phyloP scores from a whole-genome alignment of 257 asterid genomes.

The Solanum medicagineum region DNA sequence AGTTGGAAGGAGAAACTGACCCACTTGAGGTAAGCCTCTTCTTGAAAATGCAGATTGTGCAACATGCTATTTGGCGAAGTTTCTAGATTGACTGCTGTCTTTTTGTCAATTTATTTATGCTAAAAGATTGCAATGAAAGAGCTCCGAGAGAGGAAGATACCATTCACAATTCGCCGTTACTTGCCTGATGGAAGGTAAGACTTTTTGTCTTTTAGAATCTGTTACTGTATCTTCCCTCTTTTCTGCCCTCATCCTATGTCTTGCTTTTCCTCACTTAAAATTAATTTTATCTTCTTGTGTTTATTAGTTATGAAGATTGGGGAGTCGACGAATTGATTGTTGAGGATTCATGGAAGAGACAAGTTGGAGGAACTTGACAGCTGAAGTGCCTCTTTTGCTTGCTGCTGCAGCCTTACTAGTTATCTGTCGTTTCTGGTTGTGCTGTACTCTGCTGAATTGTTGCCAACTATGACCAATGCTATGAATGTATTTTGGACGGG shows the following conservation, averaged over 20 bases:
- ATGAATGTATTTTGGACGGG: background rate
- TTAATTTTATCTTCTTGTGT: background rate
- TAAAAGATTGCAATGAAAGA: conserved; percentile 91
- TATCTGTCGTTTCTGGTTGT: background rate
- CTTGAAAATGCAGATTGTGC: background rate
- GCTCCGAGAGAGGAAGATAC: conserved; percentile 74
- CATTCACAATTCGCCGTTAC: conserved; percentile 84
- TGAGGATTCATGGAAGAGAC: conserved; percentile 47
- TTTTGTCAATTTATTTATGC: background rate
- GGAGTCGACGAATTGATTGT: conserved; percentile 42
- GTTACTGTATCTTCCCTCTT: background rate
- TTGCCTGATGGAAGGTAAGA: conserved; percentile 86
- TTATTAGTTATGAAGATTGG: conserved; percentile 36
- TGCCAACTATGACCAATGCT: background rate
- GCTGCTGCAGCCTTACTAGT: background rate
- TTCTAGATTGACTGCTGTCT: background rate
- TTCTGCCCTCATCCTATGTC: background rate
- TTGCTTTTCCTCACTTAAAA: background rate
- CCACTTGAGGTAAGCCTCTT: conserved; percentile 62
- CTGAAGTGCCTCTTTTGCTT: background rate
- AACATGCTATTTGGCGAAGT: background rate
- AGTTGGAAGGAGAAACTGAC: conserved; percentile 90
- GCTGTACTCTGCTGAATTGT: background rate
- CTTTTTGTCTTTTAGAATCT: background rate
- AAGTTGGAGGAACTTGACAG: conserved; percentile 33